A percentile compares a stretch with the other conserved stretches of the same genome.
phyloP scores from a whole-genome alignment of 805 yeast species.

The Scheffersomyces stipitis region DNA sequence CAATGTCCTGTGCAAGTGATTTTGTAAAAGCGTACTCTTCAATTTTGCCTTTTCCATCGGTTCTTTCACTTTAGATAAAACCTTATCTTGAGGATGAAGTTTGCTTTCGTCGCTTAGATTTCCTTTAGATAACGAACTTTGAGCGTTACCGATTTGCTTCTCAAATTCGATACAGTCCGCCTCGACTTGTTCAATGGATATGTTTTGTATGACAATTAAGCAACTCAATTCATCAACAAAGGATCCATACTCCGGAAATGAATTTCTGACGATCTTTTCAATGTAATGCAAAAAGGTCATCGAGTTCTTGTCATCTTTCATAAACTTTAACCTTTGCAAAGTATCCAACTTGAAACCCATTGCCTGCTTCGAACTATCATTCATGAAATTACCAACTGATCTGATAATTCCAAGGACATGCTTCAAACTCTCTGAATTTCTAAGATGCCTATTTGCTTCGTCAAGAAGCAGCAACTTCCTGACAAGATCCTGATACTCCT shows the following conservation, averaged over 20 bases:
- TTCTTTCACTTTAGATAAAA: slow-evolving; percentile 59
- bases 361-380: slow-evolving; percentile 88
- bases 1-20: slow-evolving; percentile 61
- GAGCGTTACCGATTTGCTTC: slow-evolving; percentile 64
- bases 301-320: slow-evolving; percentile 85
- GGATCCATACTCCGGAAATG: slow-evolving; percentile 73
- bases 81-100: slow-evolving; percentile 83
- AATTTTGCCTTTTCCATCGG: slow-evolving; percentile 74
- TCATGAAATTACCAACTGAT: slow-evolving; percentile 95
- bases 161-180: slow-evolving; percentile 68
- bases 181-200: slow-evolving; percentile 79
- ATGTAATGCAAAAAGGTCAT: slow-evolving; percentile 91
- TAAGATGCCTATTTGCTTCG: slow-evolving; percentile 66
- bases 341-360: slow-evolving; percentile 88
- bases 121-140: slow-evolving; percentile 74
- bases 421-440: slow-evolving; percentile 64
- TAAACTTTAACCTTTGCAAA: slow-evolving; percentile 83
- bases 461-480: slow-evolving; percentile 69
- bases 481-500: slow-evolving; percentile 73
- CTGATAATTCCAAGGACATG: slow-evolving; percentile 79
- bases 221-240: slow-evolving; percentile 74
- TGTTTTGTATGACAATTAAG: slow-evolving; percentile 60
- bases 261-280: slow-evolving; percentile 80
- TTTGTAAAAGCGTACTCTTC: slow-evolving; percentile 63
- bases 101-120: slow-evolving; percentile 74